Percentiles rank a stretch among this genome's conserved stretches.
Evolutionary conservation across 2,329 filamentous ascomycete species (phyloP).

Genomic region (Paraphoma sp.): DNA sequence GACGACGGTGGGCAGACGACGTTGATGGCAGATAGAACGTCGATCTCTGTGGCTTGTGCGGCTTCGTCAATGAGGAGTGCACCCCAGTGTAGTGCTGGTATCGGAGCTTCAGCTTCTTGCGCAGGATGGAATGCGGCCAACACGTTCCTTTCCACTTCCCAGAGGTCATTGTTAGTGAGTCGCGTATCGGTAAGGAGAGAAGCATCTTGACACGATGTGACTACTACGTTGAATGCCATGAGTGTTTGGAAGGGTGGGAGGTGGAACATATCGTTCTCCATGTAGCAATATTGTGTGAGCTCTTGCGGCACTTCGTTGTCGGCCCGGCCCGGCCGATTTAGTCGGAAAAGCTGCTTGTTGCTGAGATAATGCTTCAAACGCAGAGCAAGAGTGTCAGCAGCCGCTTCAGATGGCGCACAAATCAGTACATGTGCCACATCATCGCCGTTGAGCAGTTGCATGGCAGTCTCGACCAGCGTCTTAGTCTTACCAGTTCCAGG

Average conservation of each 20-base stretch:
- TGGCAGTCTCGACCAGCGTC: constrained; percentile 55
- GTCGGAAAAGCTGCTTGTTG: constrained; percentile 49
- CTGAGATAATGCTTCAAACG: constrained; percentile 48
- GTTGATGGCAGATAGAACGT: constrained; percentile 49
- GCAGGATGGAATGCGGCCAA: constrained; percentile 37
- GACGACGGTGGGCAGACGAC: constrained; percentile 47
- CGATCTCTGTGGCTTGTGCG: constrained; percentile 54
- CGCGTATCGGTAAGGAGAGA: constrained; percentile 51
- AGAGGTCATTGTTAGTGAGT: constrained; percentile 52
- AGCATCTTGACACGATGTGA: constrained; percentile 52
- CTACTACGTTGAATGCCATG: constrained; percentile 52
- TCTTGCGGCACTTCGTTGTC: constrained; percentile 52
- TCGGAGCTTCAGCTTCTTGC: constrained; percentile 2
- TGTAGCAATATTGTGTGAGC: constrained; percentile 48
- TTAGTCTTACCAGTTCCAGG: constrained; percentile 62
- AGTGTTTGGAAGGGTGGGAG: constrained; percentile 49
- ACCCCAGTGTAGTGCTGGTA: constrained; percentile 48
- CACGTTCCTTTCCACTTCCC: constrained; percentile 44
- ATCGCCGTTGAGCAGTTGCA: constrained; percentile 38
- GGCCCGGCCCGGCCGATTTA: constrained; percentile 50
- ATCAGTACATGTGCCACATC: constrained; percentile 47
- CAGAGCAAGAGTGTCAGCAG: constrained; percentile 53
- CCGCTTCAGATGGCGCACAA: constrained; percentile 55
- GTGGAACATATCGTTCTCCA: constrained; percentile 50
- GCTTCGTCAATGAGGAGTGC: constrained; percentile 56